Conservation (phyloP, 176 grass and related monocot genomes). For the Triticum aestivum region DNA sequence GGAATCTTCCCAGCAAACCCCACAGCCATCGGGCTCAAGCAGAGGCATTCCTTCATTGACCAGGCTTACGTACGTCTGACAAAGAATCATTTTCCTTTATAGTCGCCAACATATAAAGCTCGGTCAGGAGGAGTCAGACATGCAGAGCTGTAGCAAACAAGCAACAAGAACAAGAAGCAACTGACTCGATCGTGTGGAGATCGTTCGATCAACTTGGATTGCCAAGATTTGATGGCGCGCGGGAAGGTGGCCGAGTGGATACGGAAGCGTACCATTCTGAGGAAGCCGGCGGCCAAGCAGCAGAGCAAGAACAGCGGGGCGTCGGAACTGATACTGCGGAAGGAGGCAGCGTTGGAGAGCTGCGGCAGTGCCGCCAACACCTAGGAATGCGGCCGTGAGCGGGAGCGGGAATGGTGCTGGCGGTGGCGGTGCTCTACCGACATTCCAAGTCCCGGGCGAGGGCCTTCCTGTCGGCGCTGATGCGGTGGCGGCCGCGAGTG, state of each 20-base stretch:
- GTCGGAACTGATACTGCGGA: not conserved
- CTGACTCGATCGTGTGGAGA: no score
- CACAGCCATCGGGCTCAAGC: not conserved
- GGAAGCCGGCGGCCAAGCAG: not conserved
- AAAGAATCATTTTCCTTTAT: conserved; percentile 27
- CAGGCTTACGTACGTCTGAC: not conserved
- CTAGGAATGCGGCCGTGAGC: no score
- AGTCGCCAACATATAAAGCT: conserved; percentile 26
- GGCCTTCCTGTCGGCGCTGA: not conserved
- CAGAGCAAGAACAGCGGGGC: not conserved
- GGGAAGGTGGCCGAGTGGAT: conserved; percentile 44
- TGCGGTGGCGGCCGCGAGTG: conserved; percentile 23
- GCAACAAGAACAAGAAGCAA: not conserved
- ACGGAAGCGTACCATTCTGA: conserved; percentile 24
- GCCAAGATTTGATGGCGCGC: not conserved
- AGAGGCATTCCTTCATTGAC: not conserved
- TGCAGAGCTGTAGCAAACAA: not conserved
- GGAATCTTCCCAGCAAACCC: conserved; percentile 22
- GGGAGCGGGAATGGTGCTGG: not conserved
- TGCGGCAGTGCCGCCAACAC: not conserved
- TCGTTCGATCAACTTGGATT: not conserved
- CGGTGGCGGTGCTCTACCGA: conserved; percentile 1
- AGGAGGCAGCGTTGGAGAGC: not conserved
- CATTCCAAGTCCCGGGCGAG: not conserved
- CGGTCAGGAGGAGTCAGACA: not conserved